Evolutionary conservation across 2,329 filamentous ascomycete species (phyloP).

Genomic region (Epichloe aotearoae): DNA sequence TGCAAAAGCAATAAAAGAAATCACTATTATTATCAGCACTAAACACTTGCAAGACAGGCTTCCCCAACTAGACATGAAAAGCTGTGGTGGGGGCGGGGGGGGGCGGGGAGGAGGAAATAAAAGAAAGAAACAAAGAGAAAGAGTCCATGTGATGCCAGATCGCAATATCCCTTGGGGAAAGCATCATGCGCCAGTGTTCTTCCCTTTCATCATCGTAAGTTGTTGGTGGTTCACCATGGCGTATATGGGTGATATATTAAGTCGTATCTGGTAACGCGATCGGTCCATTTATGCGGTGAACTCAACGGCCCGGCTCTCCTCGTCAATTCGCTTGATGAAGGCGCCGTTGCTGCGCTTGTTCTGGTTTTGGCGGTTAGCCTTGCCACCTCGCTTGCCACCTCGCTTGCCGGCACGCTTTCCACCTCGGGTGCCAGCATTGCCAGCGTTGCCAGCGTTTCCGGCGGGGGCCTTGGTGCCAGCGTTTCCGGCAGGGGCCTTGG

Average conservation of each 20-base stretch:
- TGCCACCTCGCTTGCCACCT: not conserved
- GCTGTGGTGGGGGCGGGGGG: no score
- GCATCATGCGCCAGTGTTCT: not conserved
- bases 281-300: constrained; percentile 7
- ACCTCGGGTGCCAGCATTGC: not conserved
- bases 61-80: no score
- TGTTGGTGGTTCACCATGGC: not conserved
- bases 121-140: not conserved
- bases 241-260: not conserved
- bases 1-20: not conserved
- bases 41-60: not conserved
- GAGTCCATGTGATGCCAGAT: not conserved
- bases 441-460: not conserved
- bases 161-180: not conserved
- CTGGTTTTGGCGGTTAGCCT: constrained; percentile 1
- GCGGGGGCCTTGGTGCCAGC: not conserved
- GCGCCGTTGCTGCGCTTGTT: constrained; percentile 3
- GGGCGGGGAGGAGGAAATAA: no score
- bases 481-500: not conserved
- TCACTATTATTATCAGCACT: not conserved
- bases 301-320: constrained; percentile 6
- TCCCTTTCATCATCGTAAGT: not conserved
- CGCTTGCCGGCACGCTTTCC: not conserved
- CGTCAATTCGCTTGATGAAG: constrained; percentile 6
- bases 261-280: not conserved